Percentiles rank a stretch among this genome's conserved stretches.
These are phyloP conservation scores for Tylopilus sp. DNA, from an alignment of 768 basidiomycete genomes.

Conservation along the genomic window DNA sequence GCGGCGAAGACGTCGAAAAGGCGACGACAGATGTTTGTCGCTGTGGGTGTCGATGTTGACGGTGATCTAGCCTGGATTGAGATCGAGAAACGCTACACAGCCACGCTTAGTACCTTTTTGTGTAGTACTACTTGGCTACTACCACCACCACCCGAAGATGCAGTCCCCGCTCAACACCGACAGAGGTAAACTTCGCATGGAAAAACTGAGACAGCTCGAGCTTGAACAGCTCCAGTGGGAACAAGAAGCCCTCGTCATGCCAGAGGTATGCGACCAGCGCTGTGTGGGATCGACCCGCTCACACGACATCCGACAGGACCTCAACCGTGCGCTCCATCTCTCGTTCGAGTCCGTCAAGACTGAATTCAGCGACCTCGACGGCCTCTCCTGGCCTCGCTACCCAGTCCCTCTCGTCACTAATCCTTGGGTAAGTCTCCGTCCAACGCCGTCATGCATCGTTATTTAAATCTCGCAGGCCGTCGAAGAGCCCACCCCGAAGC, in stretches of 20 bases:
- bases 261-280: conserved; percentile 41
- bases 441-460: neutral
- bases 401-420: conserved; percentile 30
- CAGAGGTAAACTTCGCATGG: conserved; percentile 46
- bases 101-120: neutral
- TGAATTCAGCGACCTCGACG: conserved; percentile 61
- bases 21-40: neutral
- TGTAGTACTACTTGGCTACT: neutral
- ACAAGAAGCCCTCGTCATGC: conserved; percentile 53
- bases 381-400: conserved; percentile 46
- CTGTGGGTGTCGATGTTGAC: neutral
- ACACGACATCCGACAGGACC: conserved; percentile 24
- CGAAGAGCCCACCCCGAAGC: conserved; percentile 32
- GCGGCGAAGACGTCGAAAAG: neutral
- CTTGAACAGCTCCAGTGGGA: conserved; percentile 53
- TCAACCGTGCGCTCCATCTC: conserved; percentile 28
- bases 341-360: conserved; percentile 56
- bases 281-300: neutral
- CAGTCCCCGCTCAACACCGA: conserved; percentile 29
- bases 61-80: conserved; percentile 4
- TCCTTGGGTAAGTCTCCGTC: conserved; percentile 21
- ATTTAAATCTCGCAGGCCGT: conserved; percentile 7
- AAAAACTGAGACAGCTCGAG: conserved; percentile 46
- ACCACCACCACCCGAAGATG: conserved; percentile 11
- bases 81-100: conserved; percentile 10